Base-by-base conservation (phyloP, 768 basidiomycete genomes). In the Auricularia sp. region DNA sequence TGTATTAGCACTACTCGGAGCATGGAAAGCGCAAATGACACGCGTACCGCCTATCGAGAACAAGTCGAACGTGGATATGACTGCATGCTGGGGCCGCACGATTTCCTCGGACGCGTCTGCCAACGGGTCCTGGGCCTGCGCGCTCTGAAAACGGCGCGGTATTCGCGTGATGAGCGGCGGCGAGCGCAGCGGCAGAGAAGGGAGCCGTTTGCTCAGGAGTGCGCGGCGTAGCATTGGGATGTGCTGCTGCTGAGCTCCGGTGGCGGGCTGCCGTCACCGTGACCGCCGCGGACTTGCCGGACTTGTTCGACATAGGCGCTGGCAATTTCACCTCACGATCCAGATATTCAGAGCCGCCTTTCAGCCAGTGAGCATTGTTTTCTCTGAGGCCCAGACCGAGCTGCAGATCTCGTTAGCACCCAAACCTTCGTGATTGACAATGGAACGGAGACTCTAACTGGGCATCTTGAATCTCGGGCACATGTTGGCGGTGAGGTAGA, bases 61-160 rank as follows among this genome's bases (percentile, higher is more conserved):
- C 62, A 96, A 78, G 74, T 97, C 94, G 71, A 95, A 96, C 0
- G 93, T 86, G 1, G 91, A 93, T 63, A 96, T 94, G 67, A 95
- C 93, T 4, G 93, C 93, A 78, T 94, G 92, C 62, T 14, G 84
- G 1, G 47, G 80, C 34, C 77, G 74, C 47, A 74, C 67, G 3
- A 62, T n/a, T 43, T 67, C 68, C 23, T 62, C 61, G 3, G 64
- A 63, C 7, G 61, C 21, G 7, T 65, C 61, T 29, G 23, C 35
- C 3, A 66, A 21, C 62, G 44, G 33, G 43, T n/a, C 39, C 39
- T 42, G 47, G 11, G 47, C 47, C 18, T 8, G 18, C 47, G 47
- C 21, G 47, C 47, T 51, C 21, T 51, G 18, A 18, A 11, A 51
- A 10, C 47, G 47, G 11, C 47, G 5, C 47, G 16, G 14, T 8